Evolutionary conservation across 2,329 filamentous ascomycete species (phyloP).

Genomic region (Colletotrichum euphorbiae): DNA sequence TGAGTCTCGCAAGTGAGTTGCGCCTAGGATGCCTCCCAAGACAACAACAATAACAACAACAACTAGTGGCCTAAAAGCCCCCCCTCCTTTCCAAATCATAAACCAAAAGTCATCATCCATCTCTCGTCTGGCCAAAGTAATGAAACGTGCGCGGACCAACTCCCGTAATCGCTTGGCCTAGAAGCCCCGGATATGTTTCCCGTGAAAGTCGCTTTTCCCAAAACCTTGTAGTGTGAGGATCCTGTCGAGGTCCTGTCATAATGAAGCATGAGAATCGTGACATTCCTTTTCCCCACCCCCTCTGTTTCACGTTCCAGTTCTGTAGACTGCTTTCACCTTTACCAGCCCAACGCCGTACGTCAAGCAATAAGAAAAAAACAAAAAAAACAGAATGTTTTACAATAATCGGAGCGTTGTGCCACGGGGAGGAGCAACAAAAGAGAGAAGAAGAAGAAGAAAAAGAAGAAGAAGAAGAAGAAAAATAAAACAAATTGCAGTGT

Average conservation of each 20-base stretch:
- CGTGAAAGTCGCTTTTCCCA: not conserved
- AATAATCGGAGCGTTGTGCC: not conserved
- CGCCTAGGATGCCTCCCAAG: no score
- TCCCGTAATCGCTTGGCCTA: not conserved
- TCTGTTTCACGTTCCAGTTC: not conserved
- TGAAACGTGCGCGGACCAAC: not conserved
- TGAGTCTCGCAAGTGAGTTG: not conserved
- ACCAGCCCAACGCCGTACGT: not conserved
- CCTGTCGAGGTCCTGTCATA: conserved; percentile 4
- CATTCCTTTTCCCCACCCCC: not conserved
- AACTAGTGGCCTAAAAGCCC: no score
- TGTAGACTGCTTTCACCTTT: not conserved
- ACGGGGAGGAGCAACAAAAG: not conserved
- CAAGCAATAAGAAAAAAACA: not conserved
- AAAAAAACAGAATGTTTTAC: not conserved
- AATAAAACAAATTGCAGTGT: not conserved
- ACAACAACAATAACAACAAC: no score
- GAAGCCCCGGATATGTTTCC: not conserved
- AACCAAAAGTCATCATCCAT: no score
- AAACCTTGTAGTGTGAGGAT: not conserved
- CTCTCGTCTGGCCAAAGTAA: no score
- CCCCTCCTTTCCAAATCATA: not conserved
- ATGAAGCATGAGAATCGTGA: conserved; percentile 10
- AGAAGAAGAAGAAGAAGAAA: no score
- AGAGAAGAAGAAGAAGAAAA: not conserved